Percentiles rank a stretch among this genome's conserved stretches.
phyloP scores from a whole-genome alignment of 2,329 filamentous ascomycete genomes.

The Anisogramma anomala region DNA sequence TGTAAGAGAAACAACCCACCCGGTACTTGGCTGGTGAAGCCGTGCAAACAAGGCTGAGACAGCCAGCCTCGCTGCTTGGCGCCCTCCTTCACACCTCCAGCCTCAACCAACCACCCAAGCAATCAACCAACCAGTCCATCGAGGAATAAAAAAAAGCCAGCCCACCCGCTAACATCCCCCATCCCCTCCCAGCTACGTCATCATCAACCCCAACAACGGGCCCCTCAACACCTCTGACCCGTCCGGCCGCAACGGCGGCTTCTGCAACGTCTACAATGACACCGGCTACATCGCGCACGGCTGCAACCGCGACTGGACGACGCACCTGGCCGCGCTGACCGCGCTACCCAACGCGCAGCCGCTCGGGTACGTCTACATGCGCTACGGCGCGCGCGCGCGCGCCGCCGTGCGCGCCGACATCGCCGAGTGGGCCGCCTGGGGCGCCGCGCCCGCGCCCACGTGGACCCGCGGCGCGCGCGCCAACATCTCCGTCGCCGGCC shows the following conservation, averaged over 20 bases:
- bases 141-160: too few species aligned
- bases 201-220: slow-evolving; percentile 15
- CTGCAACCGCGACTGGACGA: slow-evolving; percentile 17
- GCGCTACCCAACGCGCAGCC: slow-evolving; percentile 14
- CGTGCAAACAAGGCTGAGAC: background rate
- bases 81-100: too few species aligned
- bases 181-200: slow-evolving; percentile 4
- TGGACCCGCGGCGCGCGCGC: slow-evolving; percentile 6
- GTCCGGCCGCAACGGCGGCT: slow-evolving; percentile 8
- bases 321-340: slow-evolving; percentile 12
- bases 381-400: slow-evolving; percentile 7
- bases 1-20: background rate
- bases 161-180: background rate
- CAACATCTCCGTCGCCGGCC: slow-evolving; percentile 15
- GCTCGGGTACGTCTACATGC: slow-evolving; percentile 14
- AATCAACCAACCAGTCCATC: background rate
- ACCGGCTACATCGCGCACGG: slow-evolving; percentile 12
- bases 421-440: slow-evolving; percentile 14
- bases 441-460: slow-evolving; percentile 6
- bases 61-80: background rate
- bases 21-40: too few species aligned
- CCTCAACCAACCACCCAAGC: too few species aligned
- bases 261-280: slow-evolving; percentile 11
- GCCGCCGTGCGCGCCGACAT: slow-evolving; percentile 11
- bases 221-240: slow-evolving; percentile 12